Evolutionary conservation across 2,329 filamentous ascomycete species (phyloP).

Genomic region (Beauveria rudraprayagi): DNA sequence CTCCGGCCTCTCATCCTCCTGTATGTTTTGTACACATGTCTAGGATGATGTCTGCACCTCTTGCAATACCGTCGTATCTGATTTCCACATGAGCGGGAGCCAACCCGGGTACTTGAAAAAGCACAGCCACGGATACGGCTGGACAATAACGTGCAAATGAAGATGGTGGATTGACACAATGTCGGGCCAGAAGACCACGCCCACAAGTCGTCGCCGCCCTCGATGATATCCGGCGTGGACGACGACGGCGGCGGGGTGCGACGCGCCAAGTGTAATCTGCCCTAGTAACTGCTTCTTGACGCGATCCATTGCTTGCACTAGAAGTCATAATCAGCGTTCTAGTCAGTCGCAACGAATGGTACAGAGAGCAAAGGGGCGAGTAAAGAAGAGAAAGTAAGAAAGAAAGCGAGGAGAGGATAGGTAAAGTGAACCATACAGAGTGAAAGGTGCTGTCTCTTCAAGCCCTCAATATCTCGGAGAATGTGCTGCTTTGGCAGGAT

Average conservation of each 20-base stretch:
- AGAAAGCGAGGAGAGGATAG: no score
- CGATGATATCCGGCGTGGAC: neutral
- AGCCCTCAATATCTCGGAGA: neutral
- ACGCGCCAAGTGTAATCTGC: neutral
- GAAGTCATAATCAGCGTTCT: neutral
- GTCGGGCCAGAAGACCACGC: conserved; percentile 5
- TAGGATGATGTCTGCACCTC: conserved; percentile 14
- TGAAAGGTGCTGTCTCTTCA: neutral
- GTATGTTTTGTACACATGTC: no score
- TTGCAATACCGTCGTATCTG: conserved; percentile 2
- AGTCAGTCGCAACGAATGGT: neutral
- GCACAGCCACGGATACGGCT: neutral
- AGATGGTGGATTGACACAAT: conserved; percentile 12
- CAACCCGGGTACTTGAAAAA: conserved; percentile 11
- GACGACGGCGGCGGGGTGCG: neutral
- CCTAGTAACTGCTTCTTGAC: neutral
- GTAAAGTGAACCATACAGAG: neutral
- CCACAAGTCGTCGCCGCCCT: neutral
- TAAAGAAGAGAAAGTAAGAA: no score
- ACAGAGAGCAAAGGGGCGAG: no score
- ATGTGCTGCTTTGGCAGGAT: neutral
- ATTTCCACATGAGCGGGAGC: conserved; percentile 13
- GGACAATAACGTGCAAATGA: conserved; percentile 13
- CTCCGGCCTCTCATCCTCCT: no score
- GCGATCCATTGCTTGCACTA: neutral